A percentile compares a stretch with the other conserved stretches of the same genome.
Conservation (phyloP, 1,284 basidiomycete species). For the Athelia psychrophila region DNA sequence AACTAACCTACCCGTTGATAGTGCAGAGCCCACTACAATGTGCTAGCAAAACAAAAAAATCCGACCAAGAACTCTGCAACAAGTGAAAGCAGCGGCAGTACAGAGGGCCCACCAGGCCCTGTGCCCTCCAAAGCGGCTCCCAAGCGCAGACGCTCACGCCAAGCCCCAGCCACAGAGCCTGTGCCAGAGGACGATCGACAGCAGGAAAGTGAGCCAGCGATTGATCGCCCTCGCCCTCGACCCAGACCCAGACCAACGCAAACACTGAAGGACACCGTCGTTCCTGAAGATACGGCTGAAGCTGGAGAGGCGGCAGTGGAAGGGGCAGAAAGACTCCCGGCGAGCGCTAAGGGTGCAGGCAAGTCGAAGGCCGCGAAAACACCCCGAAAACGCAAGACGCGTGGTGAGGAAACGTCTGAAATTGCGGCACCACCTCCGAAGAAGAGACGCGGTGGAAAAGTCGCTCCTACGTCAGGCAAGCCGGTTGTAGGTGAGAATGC, state of each 20-base stretch:
- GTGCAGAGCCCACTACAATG: constrained; percentile 47
- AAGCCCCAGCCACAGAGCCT: background rate
- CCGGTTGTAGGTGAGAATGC: too few species aligned
- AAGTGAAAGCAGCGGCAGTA: background rate
- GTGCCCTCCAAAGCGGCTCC: too few species aligned
- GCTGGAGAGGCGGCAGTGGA: background rate
- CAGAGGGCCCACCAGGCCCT: background rate
- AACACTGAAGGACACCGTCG: background rate
- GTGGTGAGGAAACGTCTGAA: too few species aligned
- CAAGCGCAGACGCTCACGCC: too few species aligned
- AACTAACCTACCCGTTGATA: constrained; percentile 20
- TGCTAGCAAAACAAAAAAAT: background rate
- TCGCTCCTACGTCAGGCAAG: too few species aligned
- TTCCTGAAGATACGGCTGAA: background rate
- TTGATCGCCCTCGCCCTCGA: background rate
- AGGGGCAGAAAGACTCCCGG: background rate
- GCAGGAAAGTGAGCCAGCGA: background rate
- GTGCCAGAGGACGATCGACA: background rate
- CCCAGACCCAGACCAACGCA: background rate
- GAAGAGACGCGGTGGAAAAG: too few species aligned
- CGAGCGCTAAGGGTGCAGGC: background rate
- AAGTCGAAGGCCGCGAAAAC: too few species aligned
- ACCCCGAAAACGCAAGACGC: too few species aligned
- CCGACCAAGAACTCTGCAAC: constrained; percentile 10
- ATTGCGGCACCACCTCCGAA: too few species aligned